Evolutionary conservation across 345 rosid species (phyloP), one percentile per base, ranked within the genome.

Genomic region (Adansonia digitata): DNA sequence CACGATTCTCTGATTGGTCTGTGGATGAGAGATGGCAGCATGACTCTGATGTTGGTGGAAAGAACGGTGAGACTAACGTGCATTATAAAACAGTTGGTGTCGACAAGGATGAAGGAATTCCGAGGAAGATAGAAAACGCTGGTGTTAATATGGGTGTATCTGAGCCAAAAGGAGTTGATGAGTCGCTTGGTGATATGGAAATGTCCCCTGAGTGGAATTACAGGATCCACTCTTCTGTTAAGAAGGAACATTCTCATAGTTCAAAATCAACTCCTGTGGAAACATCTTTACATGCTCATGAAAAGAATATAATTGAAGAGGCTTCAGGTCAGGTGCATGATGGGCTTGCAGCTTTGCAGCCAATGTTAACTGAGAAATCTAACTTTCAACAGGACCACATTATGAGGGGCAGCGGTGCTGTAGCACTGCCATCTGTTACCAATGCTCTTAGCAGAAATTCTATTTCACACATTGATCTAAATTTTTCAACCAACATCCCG

Each of bases 151-250:
- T 72, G 40, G 79, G 66, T 12, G 24, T 71, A 69, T 64, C 85
- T 55, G 92, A 88, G 61, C 63, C 83, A 42, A 87, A 84, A 77
- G 73, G 81, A 57, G 60, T 78, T 34, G 87, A 86, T 71, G 81
- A 83, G 77, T 85, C 87, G 86, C 80, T 86, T 65, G 92, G 81
- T 77, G 90, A 84, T 65, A 87, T 83, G 82, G 92, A 90, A 69
- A 92, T 88, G 97, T 88, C 97, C 76, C 98, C 95, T 31, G 95
- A 89, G 37, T 94, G 98, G 97, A 85, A 92, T 66, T 87, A 78
- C 69, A 75, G 83, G 61, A 80, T 81, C 66, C 75, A 70, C 29
- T 51, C 88, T 75, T 78, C 90, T 3, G 46, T 68, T 48, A 81
- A 85, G 56, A 79, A 82, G 42, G 89, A 85, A 76, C 80, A 5